These are phyloP conservation scores for Aspergillus conjunctus DNA, from an alignment of 495 filamentous ascomycete species.

Conservation along the genomic window DNA sequence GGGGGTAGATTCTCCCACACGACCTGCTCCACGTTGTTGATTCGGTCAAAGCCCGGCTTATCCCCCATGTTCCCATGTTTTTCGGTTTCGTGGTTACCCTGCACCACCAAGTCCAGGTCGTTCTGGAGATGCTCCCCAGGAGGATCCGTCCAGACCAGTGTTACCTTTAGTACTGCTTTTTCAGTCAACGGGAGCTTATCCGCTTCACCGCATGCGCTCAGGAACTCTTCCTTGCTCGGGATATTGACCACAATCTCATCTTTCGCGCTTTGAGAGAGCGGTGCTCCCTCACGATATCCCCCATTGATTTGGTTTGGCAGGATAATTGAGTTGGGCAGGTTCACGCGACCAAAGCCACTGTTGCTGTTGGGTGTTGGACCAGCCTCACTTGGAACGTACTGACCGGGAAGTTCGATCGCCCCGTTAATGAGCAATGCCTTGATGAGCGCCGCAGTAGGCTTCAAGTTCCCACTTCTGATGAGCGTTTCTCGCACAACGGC, in stretches of 20 bases:
- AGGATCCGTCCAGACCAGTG: constrained; percentile 17
- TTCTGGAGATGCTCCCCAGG: constrained; percentile 15
- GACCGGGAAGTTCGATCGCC: constrained; percentile 15
- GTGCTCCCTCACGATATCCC: constrained; percentile 2
- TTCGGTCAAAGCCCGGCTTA: constrained; percentile 13
- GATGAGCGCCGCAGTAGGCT: constrained; percentile 22
- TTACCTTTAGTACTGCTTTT: constrained; percentile 12
- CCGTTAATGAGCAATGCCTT: constrained; percentile 28
- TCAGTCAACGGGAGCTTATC: neutral
- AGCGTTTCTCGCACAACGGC: constrained; percentile 17
- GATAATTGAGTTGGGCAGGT: constrained; percentile 17
- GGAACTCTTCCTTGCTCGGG: neutral
- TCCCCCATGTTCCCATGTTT: constrained; percentile 17
- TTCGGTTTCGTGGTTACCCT: neutral
- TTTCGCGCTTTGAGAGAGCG: neutral
- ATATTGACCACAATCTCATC: constrained; percentile 6
- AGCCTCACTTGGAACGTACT: constrained; percentile 14
- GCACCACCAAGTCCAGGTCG: constrained; percentile 15
- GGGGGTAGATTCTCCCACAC: constrained; percentile 8
- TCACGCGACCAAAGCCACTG: constrained; percentile 19
- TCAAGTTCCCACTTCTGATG: constrained; percentile 3
- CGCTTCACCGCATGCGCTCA: neutral
- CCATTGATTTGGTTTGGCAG: neutral
- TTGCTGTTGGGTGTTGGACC: constrained; percentile 4
- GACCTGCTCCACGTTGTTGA: constrained; percentile 20